Base-by-base conservation (phyloP, 805 yeast species). In the Ogataea henricii region DNA sequence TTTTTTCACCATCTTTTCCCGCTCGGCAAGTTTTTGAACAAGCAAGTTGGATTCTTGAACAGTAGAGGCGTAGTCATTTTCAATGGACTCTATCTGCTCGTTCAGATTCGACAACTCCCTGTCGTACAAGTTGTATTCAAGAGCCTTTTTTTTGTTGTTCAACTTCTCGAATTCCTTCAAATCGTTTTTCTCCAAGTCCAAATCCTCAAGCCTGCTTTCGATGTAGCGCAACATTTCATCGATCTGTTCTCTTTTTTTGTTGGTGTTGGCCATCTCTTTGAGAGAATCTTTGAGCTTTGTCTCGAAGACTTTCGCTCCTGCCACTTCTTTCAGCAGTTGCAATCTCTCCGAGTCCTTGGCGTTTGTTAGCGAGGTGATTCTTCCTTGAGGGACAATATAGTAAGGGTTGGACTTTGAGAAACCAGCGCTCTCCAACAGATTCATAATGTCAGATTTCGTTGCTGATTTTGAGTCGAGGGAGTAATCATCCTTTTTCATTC, bases 351-450 rank as follows among this genome's bases (percentile, higher is more conserved):
- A 62, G 62, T 90, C 97, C 57, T 87, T 87, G 0, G 97, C 92
- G 61, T 89, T 89, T 0, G 98, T 92, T 49, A 94, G 73, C 0
- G 87, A 77, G 1, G 96, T 86, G 57, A 94, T 89, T 57, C 88
- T 77, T 17, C 99, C 99, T 67, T 94, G 99, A 0, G 99, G 98
- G 4, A 94, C 98, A 56, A 94, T 92, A 64, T 92, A 92, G 66
- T 91, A 92, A 1, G 97, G 97, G 54, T 90, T 91, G 5, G 89
- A 82, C 51, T 87, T 77, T 0, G 96, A 87, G 61, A 94, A 89
- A 0, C 99, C 99, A 0, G 96, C 96, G 59, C 88, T 84, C 64
- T 92, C 97, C 30, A 91, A 72, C 53, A 89, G 69, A 53, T 87
- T 86, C 81, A 83, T 82, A 13, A 91, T 77, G 62, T 90, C 97